Conservation (phyloP, 805 yeast genomes). For the Monosporozyma aquatica region DNA sequence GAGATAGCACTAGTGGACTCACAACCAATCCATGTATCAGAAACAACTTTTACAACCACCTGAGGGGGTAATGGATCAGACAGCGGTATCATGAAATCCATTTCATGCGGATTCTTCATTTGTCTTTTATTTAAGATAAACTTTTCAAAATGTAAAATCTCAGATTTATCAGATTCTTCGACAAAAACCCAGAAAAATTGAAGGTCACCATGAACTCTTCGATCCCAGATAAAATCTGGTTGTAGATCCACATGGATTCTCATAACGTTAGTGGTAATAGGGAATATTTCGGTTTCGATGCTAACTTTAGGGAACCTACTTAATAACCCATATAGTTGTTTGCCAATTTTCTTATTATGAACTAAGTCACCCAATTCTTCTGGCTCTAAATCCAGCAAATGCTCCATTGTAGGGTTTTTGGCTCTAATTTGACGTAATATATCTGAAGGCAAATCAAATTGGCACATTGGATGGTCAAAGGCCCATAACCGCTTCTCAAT, state of each 20-base stretch:
- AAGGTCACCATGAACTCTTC: slow-evolving; percentile 65
- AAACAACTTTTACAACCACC: slow-evolving; percentile 64
- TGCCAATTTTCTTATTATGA: slow-evolving; percentile 72
- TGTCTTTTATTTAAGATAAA: slow-evolving; percentile 57
- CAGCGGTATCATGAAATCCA: slow-evolving; percentile 89
- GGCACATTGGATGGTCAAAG: slow-evolving; percentile 80
- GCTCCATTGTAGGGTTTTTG: slow-evolving; percentile 61
- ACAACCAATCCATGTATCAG: slow-evolving; percentile 86
- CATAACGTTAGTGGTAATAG: slow-evolving; percentile 80
- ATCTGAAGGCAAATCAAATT: slow-evolving; percentile 69
- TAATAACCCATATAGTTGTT: slow-evolving; percentile 46
- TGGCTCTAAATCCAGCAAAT: slow-evolving; percentile 60
- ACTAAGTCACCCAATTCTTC: slow-evolving; percentile 83
- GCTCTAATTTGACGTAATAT: slow-evolving; percentile 53
- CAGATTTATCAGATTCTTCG: slow-evolving; percentile 70
- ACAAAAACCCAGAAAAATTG: slow-evolving; percentile 90
- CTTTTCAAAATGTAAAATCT: slow-evolving; percentile 74
- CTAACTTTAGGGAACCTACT: slow-evolving; percentile 67
- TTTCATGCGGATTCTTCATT: slow-evolving; percentile 47
- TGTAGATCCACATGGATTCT: slow-evolving; percentile 61
- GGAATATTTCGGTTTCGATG: slow-evolving; percentile 77
- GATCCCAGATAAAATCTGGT: slow-evolving; percentile 84
- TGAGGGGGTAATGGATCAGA: slow-evolving; percentile 88
- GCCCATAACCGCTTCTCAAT: slow-evolving; percentile 83
- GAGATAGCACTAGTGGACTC: slow-evolving; percentile 71